These are phyloP conservation scores for Mrakiaceae sp. DNA, from an alignment of 1,284 basidiomycete genomes.

Conservation along the genomic window DNA sequence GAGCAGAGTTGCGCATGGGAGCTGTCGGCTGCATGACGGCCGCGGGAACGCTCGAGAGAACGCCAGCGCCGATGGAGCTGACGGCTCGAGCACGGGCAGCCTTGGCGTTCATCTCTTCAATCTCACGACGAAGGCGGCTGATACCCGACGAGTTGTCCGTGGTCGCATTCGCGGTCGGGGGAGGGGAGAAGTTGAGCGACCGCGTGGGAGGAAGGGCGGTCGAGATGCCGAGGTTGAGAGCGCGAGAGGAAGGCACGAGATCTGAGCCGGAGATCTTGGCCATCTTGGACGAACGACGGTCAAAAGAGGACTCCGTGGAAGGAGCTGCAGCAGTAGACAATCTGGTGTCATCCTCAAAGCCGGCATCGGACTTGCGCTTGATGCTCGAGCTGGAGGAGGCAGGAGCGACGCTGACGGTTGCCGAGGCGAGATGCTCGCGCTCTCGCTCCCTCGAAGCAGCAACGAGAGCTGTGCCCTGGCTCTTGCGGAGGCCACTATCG, in stretches of 20 bases:
- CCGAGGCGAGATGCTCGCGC: background rate
- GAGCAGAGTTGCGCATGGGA: no score
- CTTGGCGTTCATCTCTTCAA: conserved; percentile 6
- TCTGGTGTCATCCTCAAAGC: background rate
- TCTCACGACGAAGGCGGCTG: background rate
- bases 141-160: conserved; percentile 2
- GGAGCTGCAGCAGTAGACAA: no score
- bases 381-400: background rate
- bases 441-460: conserved; percentile 11
- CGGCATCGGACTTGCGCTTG: conserved; percentile 6
- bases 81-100: conserved; percentile 2
- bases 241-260: background rate
- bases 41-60: background rate
- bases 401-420: background rate
- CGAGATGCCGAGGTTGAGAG: no score
- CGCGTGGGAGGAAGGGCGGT: no score
- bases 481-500: conserved; percentile 15
- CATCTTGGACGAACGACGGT: conserved; percentile 2
- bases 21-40: no score
- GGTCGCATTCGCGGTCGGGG: background rate
- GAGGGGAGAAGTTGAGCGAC: conserved; percentile 3
- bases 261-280: background rate
- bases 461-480: conserved; percentile 10
- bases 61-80: background rate
- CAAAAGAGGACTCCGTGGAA: background rate